A percentile compares a stretch with the other conserved stretches of the same genome.
phyloP scores from a whole-genome alignment of 108 stramenopile species.

The Seminavis robusta region DNA sequence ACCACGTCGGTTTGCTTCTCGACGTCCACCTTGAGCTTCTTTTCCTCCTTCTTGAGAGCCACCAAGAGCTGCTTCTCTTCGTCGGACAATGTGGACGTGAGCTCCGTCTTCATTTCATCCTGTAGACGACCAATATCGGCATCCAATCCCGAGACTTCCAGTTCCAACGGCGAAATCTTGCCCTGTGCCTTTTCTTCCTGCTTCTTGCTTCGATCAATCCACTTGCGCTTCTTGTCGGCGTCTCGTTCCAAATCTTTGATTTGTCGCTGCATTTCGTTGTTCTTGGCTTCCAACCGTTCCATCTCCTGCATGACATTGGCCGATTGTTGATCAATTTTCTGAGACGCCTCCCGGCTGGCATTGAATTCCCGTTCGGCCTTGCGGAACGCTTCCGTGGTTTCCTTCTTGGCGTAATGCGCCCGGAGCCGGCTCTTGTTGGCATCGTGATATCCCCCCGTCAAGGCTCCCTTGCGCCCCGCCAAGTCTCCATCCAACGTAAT shows the following conservation, averaged over 20 bases:
- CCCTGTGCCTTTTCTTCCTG: constrained; percentile 57
- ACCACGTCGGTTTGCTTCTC: constrained; percentile 61
- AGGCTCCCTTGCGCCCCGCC: constrained; percentile 86
- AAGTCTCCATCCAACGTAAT: constrained; percentile 98
- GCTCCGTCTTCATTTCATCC: constrained; percentile 86
- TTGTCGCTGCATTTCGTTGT: constrained; percentile 60
- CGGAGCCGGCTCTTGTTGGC: constrained; percentile 59
- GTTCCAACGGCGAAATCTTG: constrained; percentile 66
- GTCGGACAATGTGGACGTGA: constrained; percentile 53
- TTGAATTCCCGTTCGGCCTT: constrained; percentile 42
- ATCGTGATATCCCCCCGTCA: constrained; percentile 91
- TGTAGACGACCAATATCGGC: constrained; percentile 64
- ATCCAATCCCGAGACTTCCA: constrained; percentile 54
- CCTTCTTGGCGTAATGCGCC: constrained; percentile 48
- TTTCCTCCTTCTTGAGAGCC: constrained; percentile 42
- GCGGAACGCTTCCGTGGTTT: constrained; percentile 43
- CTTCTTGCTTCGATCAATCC: constrained; percentile 47
- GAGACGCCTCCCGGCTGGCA: constrained; percentile 43
- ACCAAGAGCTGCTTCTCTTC: constrained; percentile 59
- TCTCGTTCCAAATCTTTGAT: constrained; percentile 58
- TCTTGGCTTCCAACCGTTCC: constrained; percentile 67
- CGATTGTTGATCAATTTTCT: constrained; percentile 63
- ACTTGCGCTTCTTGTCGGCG: constrained; percentile 28
- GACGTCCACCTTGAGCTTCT: constrained; percentile 51
- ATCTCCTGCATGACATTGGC: constrained; percentile 66